phyloP scores from a whole-genome alignment of 1,284 basidiomycete genomes.

The Neonothopanus nambi region DNA sequence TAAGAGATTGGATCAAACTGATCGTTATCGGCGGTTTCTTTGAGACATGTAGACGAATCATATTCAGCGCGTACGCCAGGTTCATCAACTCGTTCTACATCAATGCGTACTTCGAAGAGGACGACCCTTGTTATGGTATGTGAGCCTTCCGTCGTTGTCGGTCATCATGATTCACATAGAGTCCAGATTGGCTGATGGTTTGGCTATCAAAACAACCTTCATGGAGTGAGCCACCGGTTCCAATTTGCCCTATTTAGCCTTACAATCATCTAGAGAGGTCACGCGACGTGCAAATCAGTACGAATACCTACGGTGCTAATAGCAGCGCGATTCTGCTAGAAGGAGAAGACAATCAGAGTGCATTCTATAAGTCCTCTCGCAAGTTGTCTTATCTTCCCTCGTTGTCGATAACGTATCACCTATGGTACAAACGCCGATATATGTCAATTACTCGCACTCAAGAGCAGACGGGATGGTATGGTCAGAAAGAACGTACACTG shows the following conservation, averaged over 20 bases:
- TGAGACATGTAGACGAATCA: constrained; percentile 54
- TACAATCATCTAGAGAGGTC: constrained; percentile 36
- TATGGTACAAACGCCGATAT: constrained; percentile 54
- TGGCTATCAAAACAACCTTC: constrained; percentile 59
- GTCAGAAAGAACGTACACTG: constrained; percentile 34
- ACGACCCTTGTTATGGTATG: constrained; percentile 61
- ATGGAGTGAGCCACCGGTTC: constrained; percentile 36
- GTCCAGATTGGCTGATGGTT: constrained; percentile 58
- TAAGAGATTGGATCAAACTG: constrained; percentile 67
- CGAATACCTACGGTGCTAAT: constrained; percentile 38
- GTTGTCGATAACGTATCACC: constrained; percentile 39
- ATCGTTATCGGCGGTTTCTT: constrained; percentile 60
- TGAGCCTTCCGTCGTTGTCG: constrained; percentile 4
- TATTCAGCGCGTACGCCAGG: constrained; percentile 42
- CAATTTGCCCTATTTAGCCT: background rate
- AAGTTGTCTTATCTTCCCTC: constrained; percentile 52
- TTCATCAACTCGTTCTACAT: constrained; percentile 58
- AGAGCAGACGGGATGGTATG: constrained; percentile 34
- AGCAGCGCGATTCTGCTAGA: constrained; percentile 36
- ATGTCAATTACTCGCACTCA: constrained; percentile 42
- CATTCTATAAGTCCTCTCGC: constrained; percentile 24
- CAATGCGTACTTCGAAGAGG: constrained; percentile 59
- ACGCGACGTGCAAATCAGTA: constrained; percentile 55
- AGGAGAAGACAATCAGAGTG: constrained; percentile 29
- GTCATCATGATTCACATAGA: constrained; percentile 3